Evolutionary conservation across 306 rosid genomes (phyloP).

Genomic region (Quercus glauca): DNA sequence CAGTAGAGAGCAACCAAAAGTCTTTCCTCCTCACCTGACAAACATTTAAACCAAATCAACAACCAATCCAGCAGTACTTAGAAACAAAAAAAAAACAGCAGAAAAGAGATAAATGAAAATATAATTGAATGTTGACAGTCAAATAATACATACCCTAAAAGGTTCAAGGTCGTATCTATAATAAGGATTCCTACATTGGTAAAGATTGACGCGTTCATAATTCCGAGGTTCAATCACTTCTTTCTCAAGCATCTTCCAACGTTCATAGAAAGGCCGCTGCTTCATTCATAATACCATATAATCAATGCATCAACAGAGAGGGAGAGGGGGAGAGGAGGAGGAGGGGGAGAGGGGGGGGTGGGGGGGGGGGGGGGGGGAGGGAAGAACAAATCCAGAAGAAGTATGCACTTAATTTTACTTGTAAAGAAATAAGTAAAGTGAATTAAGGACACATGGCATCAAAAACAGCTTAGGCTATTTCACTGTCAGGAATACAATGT

Average conservation of each 20-base stretch:
- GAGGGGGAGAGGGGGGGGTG: too few relatives aligned
- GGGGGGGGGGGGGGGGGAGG: too few relatives aligned
- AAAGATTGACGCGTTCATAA: constrained; percentile 60
- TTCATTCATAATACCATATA: constrained; percentile 22
- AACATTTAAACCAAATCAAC: constrained; percentile 34
- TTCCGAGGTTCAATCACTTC: constrained; percentile 98
- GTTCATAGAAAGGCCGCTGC: constrained; percentile 94
- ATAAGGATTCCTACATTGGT: constrained; percentile 56
- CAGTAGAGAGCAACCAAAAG: constrained; percentile 94
- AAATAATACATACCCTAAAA: constrained; percentile 66
- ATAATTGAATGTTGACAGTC: background rate
- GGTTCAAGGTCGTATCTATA: constrained; percentile 96
- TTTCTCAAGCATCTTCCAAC: constrained; percentile 98
- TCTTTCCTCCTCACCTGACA: constrained; percentile 93
- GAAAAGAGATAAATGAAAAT: background rate
- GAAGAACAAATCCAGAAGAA: background rate
- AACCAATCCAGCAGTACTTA: constrained; percentile 4
- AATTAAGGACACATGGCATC: background rate
- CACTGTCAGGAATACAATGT: background rate
- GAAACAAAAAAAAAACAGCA: background rate
- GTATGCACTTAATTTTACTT: background rate
- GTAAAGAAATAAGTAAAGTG: background rate
- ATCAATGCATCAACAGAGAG: background rate
- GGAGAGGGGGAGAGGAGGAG: fast-evolving
- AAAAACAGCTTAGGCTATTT: background rate